phyloP scores from a whole-genome alignment of 2,329 filamentous ascomycete genomes.

The Escovopsis sp. region DNA sequence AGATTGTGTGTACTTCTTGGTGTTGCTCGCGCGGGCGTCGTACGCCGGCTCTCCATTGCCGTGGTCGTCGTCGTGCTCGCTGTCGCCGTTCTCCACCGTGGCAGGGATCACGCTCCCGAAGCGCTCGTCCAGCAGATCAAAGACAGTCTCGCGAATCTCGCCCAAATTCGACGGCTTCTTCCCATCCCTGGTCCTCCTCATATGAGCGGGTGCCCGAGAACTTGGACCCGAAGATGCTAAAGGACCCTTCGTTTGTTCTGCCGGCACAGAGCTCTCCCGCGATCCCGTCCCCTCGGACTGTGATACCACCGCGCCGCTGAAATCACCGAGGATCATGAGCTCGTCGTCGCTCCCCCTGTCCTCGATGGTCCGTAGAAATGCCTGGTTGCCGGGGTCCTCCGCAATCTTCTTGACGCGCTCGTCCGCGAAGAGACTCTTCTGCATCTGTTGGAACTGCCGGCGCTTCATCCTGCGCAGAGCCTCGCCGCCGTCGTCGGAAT shows the following conservation, averaged over 20 bases:
- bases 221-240: slow-evolving; percentile 22
- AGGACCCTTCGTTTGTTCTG: slow-evolving; percentile 18
- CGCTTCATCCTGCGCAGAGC: slow-evolving; percentile 67
- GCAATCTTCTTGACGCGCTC: slow-evolving; percentile 85
- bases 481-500: slow-evolving; percentile 79
- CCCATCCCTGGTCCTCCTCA: slow-evolving; percentile 44
- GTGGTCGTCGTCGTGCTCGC: slow-evolving; percentile 24
- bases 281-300: slow-evolving; percentile 23
- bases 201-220: slow-evolving; percentile 43
- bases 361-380: slow-evolving; percentile 81
- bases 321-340: slow-evolving; percentile 54
- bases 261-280: slow-evolving; percentile 11
- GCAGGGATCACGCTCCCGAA: slow-evolving; percentile 33
- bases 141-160: slow-evolving; percentile 72
- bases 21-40: slow-evolving; percentile 12
- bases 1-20: slow-evolving; percentile 36
- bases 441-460: slow-evolving; percentile 79
- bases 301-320: slow-evolving; percentile 11
- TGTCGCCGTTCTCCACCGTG: slow-evolving; percentile 19
- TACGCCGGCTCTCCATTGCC: slow-evolving; percentile 29
- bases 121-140: slow-evolving; percentile 64
- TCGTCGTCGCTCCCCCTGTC: slow-evolving; percentile 65
- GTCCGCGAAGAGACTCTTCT: slow-evolving; percentile 72
- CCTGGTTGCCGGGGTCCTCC: slow-evolving; percentile 73
- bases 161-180: slow-evolving; percentile 60